A percentile compares a stretch with the other conserved stretches of the same genome.
Conservation (phyloP, 2,329 filamentous ascomycete species). For the Karstenula rhodostoma region DNA sequence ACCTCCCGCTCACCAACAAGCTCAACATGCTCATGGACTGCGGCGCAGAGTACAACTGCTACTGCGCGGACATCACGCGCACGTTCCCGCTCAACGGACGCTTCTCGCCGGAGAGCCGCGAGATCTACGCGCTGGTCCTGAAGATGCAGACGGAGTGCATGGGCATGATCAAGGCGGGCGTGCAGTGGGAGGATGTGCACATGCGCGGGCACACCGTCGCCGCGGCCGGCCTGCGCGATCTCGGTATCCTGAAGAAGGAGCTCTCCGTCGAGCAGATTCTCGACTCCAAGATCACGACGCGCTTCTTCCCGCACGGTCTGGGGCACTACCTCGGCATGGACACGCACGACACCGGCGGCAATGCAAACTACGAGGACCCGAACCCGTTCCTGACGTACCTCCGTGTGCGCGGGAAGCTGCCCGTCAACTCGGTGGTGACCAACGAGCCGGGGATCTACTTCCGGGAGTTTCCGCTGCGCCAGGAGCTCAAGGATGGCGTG, state of each 20-base stretch:
- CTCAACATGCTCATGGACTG: conserved; percentile 85
- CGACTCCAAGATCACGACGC: conserved; percentile 53
- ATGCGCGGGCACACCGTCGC: conserved; percentile 80
- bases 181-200: conserved; percentile 84
- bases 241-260: conserved; percentile 73
- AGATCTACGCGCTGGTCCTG: conserved; percentile 82
- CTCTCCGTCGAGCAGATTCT: conserved; percentile 59
- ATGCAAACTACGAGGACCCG: conserved; percentile 66
- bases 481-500: neutral
- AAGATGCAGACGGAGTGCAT: conserved; percentile 87
- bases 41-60: conserved; percentile 65
- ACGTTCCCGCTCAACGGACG: conserved; percentile 80
- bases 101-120: conserved; percentile 50
- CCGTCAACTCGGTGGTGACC: conserved; percentile 84
- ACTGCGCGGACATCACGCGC: conserved; percentile 74
- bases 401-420: conserved; percentile 76
- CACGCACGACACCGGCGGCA: conserved; percentile 60
- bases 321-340: conserved; percentile 63
- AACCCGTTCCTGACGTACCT: conserved; percentile 90
- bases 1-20: conserved; percentile 61
- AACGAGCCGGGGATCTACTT: conserved; percentile 94
- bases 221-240: conserved; percentile 76
- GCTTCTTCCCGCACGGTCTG: conserved; percentile 62
- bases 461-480: conserved; percentile 14
- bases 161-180: conserved; percentile 73